phyloP scores from a whole-genome alignment of 345 rosid species.

The Populus tremula region DNA sequence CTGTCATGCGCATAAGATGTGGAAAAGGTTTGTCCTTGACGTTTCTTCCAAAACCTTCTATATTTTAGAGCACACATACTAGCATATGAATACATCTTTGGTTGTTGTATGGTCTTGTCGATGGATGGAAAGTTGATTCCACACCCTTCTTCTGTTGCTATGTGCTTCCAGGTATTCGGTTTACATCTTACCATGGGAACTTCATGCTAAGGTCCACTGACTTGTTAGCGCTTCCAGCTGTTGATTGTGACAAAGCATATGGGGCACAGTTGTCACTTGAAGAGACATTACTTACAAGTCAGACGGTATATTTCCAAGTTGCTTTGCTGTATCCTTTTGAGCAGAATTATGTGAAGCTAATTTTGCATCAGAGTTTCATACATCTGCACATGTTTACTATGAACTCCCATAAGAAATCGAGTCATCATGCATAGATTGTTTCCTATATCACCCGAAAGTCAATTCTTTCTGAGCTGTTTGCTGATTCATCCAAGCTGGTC shows the following conservation, averaged over 20 bases:
- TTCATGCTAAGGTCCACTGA: constrained; percentile 98
- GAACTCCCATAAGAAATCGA: background rate
- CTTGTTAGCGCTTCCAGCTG: constrained; percentile 92
- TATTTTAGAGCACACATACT: background rate
- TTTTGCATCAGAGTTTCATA: constrained; percentile 1
- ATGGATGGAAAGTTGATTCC: constrained; percentile 5
- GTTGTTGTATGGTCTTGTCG: background rate
- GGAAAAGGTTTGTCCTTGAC: constrained; percentile 69
- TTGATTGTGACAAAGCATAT: constrained; percentile 98
- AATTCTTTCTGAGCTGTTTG: background rate
- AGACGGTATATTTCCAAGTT: constrained; percentile 94
- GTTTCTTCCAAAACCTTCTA: background rate
- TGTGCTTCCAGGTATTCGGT: constrained; percentile 72
- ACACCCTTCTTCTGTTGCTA: background rate
- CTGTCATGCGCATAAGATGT: constrained; percentile 99
- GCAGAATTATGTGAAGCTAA: background rate
- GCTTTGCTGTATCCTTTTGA: constrained; percentile 93
- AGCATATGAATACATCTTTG: background rate
- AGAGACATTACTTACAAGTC: constrained; percentile 87
- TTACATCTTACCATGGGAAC: constrained; percentile 92
- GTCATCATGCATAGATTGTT: background rate
- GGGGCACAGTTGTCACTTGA: constrained; percentile 91
- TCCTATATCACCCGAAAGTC: background rate
- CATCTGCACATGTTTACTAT: background rate
- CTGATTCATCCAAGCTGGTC: background rate